Conservation (phyloP, 768 basidiomycete genomes). For the Lactarius deliciosus region DNA sequence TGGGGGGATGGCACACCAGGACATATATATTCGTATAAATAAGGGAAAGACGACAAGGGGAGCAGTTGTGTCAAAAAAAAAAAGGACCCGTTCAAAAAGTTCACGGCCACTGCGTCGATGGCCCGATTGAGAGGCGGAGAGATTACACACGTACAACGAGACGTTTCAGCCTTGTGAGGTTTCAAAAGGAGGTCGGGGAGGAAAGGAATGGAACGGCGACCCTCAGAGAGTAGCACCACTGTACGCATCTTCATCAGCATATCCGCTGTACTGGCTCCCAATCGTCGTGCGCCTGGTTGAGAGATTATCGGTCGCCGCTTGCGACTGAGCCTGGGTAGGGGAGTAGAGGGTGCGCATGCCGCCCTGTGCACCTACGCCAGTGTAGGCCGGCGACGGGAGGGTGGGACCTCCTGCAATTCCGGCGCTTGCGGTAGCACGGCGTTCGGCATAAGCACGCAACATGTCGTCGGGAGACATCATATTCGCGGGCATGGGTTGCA, state of each 20-base stretch:
- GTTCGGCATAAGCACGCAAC: constrained; percentile 69
- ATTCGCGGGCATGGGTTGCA: constrained; percentile 44
- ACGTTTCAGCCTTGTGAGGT: background rate
- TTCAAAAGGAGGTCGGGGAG: background rate
- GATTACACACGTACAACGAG: constrained; percentile 20
- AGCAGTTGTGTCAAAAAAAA: background rate
- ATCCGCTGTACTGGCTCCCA: constrained; percentile 34
- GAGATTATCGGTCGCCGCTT: constrained; percentile 4
- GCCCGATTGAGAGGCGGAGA: background rate
- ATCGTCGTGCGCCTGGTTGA: constrained; percentile 32
- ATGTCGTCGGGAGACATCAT: constrained; percentile 70
- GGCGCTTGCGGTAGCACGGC: constrained; percentile 40
- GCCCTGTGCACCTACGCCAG: constrained; percentile 32
- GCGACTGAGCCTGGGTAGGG: constrained; percentile 26
- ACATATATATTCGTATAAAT: constrained; percentile 6
- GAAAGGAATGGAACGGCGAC: background rate
- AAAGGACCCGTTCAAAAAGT: background rate
- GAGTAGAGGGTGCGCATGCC: constrained; percentile 40
- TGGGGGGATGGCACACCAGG: background rate
- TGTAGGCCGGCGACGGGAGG: constrained; percentile 33
- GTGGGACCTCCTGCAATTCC: constrained; percentile 29
- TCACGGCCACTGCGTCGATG: background rate
- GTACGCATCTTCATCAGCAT: constrained; percentile 33
- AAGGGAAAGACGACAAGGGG: constrained; percentile 2
- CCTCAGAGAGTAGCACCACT: constrained; percentile 29